Evolutionary conservation across 176 grass and related monocot species (phyloP), one percentile per base, ranked within the genome.

Genomic region (Triticum timopheevii): DNA sequence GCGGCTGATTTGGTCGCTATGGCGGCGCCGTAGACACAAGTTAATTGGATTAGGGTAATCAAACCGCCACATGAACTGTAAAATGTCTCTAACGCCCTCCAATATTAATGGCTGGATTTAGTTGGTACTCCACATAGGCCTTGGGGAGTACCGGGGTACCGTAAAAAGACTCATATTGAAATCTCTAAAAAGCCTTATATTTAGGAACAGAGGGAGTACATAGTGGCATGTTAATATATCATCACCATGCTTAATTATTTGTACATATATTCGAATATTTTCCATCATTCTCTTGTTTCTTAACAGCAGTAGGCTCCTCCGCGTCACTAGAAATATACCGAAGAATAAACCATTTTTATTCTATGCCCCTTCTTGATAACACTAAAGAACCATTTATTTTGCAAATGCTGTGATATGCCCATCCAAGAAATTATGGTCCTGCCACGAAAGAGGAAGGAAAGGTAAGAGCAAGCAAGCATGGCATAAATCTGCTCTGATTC

Each of bases 341-440:
- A 74, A 88, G 85, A 83, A 88, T 88, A 59, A 82, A 82, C 69
- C 10, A 40, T 66, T 22, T 54, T 22, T 76, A 69, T 88, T 87
- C 22, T 65, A 76, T 76, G 42, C 42, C 42, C 42, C 42, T 44
- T 56, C 58, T 36, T 39, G 42, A 76, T 22, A 56, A 44, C 10
- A 67, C n/a, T 17, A 47, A 7, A 67, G 39, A 75, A n/a, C 61
- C 11, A 56, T 76, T 75, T 82, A 3, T 59, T 22, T 79, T 56
- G 4, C 7, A 13, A 61, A 83, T 61, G 67, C 54, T 74, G 25
- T 22, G 58, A 75, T 28, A 81, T 16, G 22, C 81, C 52, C 39
- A 81, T n/a, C 31, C 17, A 42, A 5, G 20, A 50, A 87, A 30
- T 82, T 52, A 75, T 52, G 42, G 42, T 50, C 42, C 54, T 85